A percentile compares a stretch with the other conserved stretches of the same genome.
These are phyloP conservation scores for Phytophthora boehmeriae DNA, from an alignment of 352 stramenopile species.

Conservation along the genomic window DNA sequence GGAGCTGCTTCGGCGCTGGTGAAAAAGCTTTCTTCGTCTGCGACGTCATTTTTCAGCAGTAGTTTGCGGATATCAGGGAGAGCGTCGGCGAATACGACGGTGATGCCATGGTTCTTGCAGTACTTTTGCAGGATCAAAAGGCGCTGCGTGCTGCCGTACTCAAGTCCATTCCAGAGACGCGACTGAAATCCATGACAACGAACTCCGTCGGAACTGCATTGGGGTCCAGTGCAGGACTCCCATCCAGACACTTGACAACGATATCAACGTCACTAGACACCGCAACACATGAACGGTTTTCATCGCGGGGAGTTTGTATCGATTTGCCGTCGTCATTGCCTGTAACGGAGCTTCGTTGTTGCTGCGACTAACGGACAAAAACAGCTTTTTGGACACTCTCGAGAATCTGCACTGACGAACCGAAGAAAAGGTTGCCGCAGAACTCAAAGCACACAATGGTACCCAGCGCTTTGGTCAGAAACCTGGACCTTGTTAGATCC, in stretches of 20 bases:
- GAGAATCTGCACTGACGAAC: too few relatives aligned
- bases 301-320: too few relatives aligned
- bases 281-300: slow-evolving; percentile 1
- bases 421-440: slow-evolving; percentile 85
- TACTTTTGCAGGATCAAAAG: slow-evolving; percentile 78
- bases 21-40: slow-evolving; percentile 55
- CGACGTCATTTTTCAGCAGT: slow-evolving; percentile 82
- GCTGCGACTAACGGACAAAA: slow-evolving; percentile 47
- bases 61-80: slow-evolving; percentile 66
- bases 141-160: slow-evolving; percentile 69
- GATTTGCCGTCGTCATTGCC: slow-evolving; percentile 15
- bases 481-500: slow-evolving; percentile 46
- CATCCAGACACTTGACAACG: slow-evolving; percentile 46
- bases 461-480: slow-evolving; percentile 56
- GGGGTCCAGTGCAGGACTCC: too few relatives aligned
- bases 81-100: slow-evolving; percentile 63
- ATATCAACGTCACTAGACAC: slow-evolving; percentile 19
- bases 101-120: slow-evolving; percentile 68
- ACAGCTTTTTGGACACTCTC: slow-evolving; percentile 75
- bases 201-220: slow-evolving; percentile 58
- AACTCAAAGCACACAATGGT: slow-evolving; percentile 79
- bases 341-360: not conserved
- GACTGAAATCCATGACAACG: slow-evolving; percentile 86
- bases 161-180: slow-evolving; percentile 85
- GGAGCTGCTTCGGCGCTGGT: slow-evolving; percentile 66